Evolutionary conservation across 2,329 filamentous ascomycete genomes (phyloP).

Genomic region (Chaetomium globosum): DNA sequence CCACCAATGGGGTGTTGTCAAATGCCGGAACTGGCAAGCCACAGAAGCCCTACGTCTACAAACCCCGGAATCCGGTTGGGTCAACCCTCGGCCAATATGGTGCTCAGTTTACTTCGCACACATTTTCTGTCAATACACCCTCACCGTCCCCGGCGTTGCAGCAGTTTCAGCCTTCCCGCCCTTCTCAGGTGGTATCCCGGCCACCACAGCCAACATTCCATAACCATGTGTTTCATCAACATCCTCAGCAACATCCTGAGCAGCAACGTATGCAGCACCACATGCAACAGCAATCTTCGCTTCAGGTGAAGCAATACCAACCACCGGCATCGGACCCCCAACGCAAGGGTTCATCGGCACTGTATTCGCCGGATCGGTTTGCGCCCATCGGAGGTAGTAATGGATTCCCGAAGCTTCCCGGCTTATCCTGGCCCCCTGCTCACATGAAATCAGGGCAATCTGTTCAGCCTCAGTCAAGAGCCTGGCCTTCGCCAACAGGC

Average conservation of each 20-base stretch:
- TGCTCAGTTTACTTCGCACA: slow-evolving; percentile 43
- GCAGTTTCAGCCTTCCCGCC: slow-evolving; percentile 23
- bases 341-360: slow-evolving; percentile 31
- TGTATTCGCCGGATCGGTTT: slow-evolving; percentile 37
- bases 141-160: slow-evolving; percentile 36
- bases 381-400: slow-evolving; percentile 39
- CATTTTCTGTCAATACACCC: slow-evolving; percentile 41
- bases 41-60: slow-evolving; percentile 58
- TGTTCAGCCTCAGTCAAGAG: slow-evolving; percentile 43
- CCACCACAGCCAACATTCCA: slow-evolving; percentile 27
- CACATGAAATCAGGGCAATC: slow-evolving; percentile 43
- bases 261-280: slow-evolving; percentile 18
- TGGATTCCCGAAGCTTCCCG: slow-evolving; percentile 39
- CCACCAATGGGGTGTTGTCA: slow-evolving; percentile 18
- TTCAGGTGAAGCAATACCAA: slow-evolving; percentile 31
- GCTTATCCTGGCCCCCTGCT: slow-evolving; percentile 40
- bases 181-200: slow-evolving; percentile 16
- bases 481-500: slow-evolving; percentile 35
- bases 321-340: slow-evolving; percentile 34
- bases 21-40: slow-evolving; percentile 34
- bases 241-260: slow-evolving; percentile 12
- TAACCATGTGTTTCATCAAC: slow-evolving; percentile 24
- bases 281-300: slow-evolving; percentile 17
- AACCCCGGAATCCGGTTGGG: slow-evolving; percentile 48
- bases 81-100: slow-evolving; percentile 24